Conservation (phyloP, 306 rosid genomes). For the Cyclanthera cordifolia region DNA sequence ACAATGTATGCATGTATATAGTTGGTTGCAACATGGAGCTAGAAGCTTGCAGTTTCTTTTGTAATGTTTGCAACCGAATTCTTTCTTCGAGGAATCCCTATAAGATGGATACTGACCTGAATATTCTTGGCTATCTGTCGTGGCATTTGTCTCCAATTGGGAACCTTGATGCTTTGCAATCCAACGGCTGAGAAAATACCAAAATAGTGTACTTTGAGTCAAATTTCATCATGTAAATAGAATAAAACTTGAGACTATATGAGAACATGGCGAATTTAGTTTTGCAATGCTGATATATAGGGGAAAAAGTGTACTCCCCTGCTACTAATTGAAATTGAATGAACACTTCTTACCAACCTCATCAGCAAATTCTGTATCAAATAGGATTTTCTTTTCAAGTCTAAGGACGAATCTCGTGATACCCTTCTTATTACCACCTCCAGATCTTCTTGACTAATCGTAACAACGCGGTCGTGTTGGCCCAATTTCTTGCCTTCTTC, state of each 20-base stretch:
- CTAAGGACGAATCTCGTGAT: slow-evolving; percentile 59
- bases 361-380: slow-evolving; percentile 66
- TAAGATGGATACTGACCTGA: slow-evolving; percentile 65
- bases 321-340: slow-evolving; percentile 6
- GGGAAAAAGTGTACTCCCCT: background rate
- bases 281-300: background rate
- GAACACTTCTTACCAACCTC: slow-evolving; percentile 44
- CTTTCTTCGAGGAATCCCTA: slow-evolving; percentile 42
- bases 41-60: slow-evolving; percentile 83
- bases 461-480: slow-evolving; percentile 40
- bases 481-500: slow-evolving; percentile 25
- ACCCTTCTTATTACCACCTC: slow-evolving; percentile 64
- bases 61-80: slow-evolving; percentile 83
- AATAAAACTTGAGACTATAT: background rate
- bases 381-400: slow-evolving; percentile 46
- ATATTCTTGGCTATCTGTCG: slow-evolving; percentile 40
- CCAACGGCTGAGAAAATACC: slow-evolving; percentile 68
- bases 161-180: slow-evolving; percentile 45
- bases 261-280: background rate
- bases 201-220: slow-evolving; percentile 1
- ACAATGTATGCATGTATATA: slow-evolving; percentile 73
- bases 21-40: slow-evolving; percentile 76
- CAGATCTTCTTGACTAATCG: slow-evolving; percentile 65
- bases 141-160: slow-evolving; percentile 23
- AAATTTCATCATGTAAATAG: background rate